phyloP scores from a whole-genome alignment of 2,329 filamentous ascomycete genomes.

The Tolypocladium album region DNA sequence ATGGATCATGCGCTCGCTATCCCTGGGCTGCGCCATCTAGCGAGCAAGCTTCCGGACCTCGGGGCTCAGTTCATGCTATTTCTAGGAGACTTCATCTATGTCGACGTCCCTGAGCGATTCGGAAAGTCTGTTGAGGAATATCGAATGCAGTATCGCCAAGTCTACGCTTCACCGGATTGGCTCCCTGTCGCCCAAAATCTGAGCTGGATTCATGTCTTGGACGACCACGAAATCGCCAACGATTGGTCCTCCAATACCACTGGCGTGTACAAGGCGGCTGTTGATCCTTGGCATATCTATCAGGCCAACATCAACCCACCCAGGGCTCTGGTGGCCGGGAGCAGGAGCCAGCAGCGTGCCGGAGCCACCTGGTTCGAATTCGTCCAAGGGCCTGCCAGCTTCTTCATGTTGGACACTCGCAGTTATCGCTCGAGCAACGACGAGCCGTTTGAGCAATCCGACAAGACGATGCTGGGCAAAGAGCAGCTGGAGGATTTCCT shows the following conservation, averaged over 20 bases:
- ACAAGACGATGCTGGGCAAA: conserved; percentile 80
- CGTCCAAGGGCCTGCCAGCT: conserved; percentile 77
- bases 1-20: conserved; percentile 75
- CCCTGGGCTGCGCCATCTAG: conserved; percentile 68
- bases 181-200: conserved; percentile 59
- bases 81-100: conserved; percentile 80
- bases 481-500: conserved; percentile 73
- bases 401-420: conserved; percentile 91
- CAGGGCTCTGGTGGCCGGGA: conserved; percentile 38
- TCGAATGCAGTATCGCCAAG: conserved; percentile 81
- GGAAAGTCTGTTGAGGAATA: conserved; percentile 67
- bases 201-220: conserved; percentile 96
- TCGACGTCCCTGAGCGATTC: conserved; percentile 76
- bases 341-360: conserved; percentile 21
- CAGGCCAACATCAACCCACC: conserved; percentile 81
- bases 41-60: conserved; percentile 59
- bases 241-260: conserved; percentile 70
- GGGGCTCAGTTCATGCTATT: conserved; percentile 72
- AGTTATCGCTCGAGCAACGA: conserved; percentile 67
- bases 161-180: conserved; percentile 97
- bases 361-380: conserved; percentile 83
- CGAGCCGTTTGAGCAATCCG: conserved; percentile 44
- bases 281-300: conserved; percentile 80
- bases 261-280: conserved; percentile 67
- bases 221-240: conserved; percentile 94